These are phyloP conservation scores for Aspergillus hiratsukae DNA, from an alignment of 2,329 filamentous ascomycete species.

Conservation along the genomic window DNA sequence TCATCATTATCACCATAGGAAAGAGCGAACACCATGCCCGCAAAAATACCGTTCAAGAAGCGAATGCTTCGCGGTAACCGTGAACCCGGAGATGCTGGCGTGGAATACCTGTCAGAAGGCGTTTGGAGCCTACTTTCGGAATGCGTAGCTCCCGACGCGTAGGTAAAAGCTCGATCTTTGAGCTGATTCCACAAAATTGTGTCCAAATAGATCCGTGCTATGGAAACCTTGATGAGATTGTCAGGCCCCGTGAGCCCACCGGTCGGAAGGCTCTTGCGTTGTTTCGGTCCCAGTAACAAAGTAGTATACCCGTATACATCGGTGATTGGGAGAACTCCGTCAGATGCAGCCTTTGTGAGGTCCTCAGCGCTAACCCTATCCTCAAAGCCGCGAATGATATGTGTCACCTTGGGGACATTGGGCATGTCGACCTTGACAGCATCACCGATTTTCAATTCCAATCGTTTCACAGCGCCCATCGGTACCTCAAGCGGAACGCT, in stretches of 20 bases:
- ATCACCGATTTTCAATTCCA: constrained; percentile 44
- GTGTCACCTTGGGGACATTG: constrained; percentile 39
- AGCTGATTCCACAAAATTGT: constrained; percentile 44
- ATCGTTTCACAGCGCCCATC: constrained; percentile 37
- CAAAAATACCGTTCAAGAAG: constrained; percentile 54
- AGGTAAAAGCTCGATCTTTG: constrained; percentile 37
- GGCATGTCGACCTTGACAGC: constrained; percentile 44
- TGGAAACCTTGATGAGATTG: constrained; percentile 38
- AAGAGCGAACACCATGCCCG: constrained; percentile 81
- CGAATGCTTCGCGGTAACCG: constrained; percentile 42
- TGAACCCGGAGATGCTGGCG: constrained; percentile 46
- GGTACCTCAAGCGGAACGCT: constrained; percentile 38
- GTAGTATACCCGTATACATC: constrained; percentile 42
- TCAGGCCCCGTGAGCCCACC: constrained; percentile 24
- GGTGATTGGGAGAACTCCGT: constrained; percentile 28
- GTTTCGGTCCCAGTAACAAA: constrained; percentile 40
- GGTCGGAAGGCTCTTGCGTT: constrained; percentile 39
- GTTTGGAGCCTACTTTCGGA: constrained; percentile 29
- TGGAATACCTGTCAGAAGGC: constrained; percentile 36
- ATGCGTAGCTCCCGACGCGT: constrained; percentile 16
- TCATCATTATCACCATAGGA: constrained; percentile 61
- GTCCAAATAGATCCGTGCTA: constrained; percentile 45
- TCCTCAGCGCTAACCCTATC: constrained; percentile 31
- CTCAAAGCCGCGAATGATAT: constrained; percentile 40
- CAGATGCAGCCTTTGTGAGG: constrained; percentile 18